Base-by-base conservation (phyloP, 345 rosid genomes). In the Pistacia vera region DNA sequence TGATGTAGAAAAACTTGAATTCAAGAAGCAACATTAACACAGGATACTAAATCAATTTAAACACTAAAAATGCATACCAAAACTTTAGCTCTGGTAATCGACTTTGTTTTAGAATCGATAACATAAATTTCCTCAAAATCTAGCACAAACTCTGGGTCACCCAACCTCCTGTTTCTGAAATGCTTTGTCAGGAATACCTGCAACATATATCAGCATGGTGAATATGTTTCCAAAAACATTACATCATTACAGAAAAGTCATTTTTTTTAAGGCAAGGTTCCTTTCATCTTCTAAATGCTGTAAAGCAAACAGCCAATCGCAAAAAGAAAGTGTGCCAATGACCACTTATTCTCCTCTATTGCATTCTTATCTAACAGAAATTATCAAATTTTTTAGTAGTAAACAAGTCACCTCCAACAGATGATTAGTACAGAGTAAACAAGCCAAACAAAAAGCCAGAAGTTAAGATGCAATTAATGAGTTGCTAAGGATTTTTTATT, bases 121-220 rank as follows among this genome's bases (percentile, higher is more conserved):
- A 89, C 91, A 77, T 95, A 95, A 41, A 95, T 93, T 88, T 95
- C 97, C 86, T 95, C 98, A 86, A 93, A 92, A 74, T 93, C 97
- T 72, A 95, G 88, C 61, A 92, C 90, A 84, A 95, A 95, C 59
- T 95, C 97, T 17, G 90, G 95, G 81, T 95, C 97, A 33, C 85
- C 87, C 75, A 80, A 68, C 81, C 97, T 87, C 77, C 97, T 70
- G 70, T 95, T 95, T 76, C 88, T 90, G 83, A 83, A 95, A 77
- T 93, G 98, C 85, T 91, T 93, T 56, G 92, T 87, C 84, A 95
- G 83, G 89, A 95, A 90, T 74, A 93, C 94, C 99, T 95, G 84
- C 68, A 83, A 44, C 4, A 77, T 11, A 16, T 61, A 63, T 58
- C 38, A 52, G 35, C 69, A 52, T 2, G 38, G 64, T 67, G 64